Base-by-base conservation (phyloP, 2,329 filamentous ascomycete genomes). In the Periconia sp. region DNA sequence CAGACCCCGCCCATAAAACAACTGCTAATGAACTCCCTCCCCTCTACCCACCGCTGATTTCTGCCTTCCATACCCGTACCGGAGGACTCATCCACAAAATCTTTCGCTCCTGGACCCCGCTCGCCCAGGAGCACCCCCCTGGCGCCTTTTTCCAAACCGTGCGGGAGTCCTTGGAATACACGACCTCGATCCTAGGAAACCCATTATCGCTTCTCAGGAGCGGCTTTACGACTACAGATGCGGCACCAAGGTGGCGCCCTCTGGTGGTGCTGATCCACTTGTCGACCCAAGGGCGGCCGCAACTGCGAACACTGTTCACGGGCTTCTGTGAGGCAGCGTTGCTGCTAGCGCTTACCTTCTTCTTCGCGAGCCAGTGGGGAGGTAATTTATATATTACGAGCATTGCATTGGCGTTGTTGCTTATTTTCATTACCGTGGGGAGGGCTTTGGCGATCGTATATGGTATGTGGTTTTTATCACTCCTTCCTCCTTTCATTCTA, bases 201-300 rank as follows among this genome's bases (percentile, higher is more conserved):
- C 25, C 25, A 22, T 16, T 36, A 23, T n/a, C 16, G 11, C 16
- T 43, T 4, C 10, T 43, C 16, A 11, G 16, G 13, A 23, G 17
- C 26, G 40, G 40, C 19, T 43, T 43, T 34, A 25, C 25, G 10
- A 32, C 15, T 18, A 36, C 33, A 16, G 21, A 10, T 7, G 13
- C 40, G 4, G 40, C 26, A 16, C 40, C 17, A 5, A 31, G 40
- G 4, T 43, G 25, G 22, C 15, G 40, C 3, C 40, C 40, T 3
- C 10, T 43, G 22, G 16, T 21, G 16, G 13, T 43, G 25, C 34
- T 43, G 12, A 43, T 43, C 28, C 40, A 43, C 26, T 22, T 43
- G 4, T 33, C 33, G 16, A 38, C 33, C 13, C 12, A 32, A 32
- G 34, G 26, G 12, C 33, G 26, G n/a, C 12, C 4, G 12, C 34